These are phyloP conservation scores for Pharnaceum exiguum DNA, from an alignment of 148 eudicot species.

Conservation along the genomic window DNA sequence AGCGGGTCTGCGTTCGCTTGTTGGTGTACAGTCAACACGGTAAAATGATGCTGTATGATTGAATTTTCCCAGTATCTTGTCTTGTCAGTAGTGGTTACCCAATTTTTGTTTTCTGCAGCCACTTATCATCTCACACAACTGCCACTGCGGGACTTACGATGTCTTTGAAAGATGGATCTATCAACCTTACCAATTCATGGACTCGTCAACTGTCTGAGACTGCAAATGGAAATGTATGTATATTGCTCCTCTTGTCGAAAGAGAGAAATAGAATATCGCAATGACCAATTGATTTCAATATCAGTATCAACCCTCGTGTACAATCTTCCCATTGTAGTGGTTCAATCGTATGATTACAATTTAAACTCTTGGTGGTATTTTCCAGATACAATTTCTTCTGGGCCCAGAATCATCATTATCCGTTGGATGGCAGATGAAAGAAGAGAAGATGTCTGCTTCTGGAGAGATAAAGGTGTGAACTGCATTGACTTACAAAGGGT, in stretches of 20 bases:
- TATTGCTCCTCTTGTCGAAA: neutral
- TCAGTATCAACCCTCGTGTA: no score
- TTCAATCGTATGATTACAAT: no score
- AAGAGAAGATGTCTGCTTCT: constrained; percentile 68
- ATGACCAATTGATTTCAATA: no score
- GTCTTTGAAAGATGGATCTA: constrained; percentile 79
- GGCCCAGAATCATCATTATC: constrained; percentile 78
- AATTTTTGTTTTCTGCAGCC: constrained; percentile 37
- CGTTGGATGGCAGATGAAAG: constrained; percentile 96
- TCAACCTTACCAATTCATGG: constrained; percentile 88
- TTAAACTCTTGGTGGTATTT: constrained; percentile 1
- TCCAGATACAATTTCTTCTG: constrained; percentile 77
- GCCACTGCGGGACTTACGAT: constrained; percentile 75
- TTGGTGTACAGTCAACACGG: constrained; percentile 85
- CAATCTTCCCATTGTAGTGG: no score
- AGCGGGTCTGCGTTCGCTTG: constrained; percentile 68
- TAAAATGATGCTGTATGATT: constrained; percentile 17
- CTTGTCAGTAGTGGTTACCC: neutral
- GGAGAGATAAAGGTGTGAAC: constrained; percentile 79
- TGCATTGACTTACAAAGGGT: neutral
- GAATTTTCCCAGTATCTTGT: neutral
- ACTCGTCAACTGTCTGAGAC: constrained; percentile 81
- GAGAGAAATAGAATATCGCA: neutral
- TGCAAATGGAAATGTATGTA: constrained; percentile 68
- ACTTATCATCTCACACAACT: constrained; percentile 67